Conservation (phyloP, 768 basidiomycete species). For the Hebeloma cylindrosporum region DNA sequence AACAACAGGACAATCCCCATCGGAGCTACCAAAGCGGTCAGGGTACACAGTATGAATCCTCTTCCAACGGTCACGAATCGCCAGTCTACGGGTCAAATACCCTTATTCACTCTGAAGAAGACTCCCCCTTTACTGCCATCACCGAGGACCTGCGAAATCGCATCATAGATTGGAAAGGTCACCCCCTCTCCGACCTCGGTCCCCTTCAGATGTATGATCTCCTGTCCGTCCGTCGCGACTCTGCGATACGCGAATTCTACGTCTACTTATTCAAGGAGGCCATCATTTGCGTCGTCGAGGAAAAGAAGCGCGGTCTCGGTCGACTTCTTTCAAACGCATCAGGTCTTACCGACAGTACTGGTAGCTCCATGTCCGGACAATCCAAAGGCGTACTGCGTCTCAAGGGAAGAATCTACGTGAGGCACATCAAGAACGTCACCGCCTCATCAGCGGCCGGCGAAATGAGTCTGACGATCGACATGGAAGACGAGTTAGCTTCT, state of each 20-base stretch:
- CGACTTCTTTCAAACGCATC: conserved; percentile 70
- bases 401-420: conserved; percentile 94
- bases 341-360: conserved; percentile 50
- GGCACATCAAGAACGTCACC: conserved; percentile 88
- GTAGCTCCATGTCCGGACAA: conserved; percentile 39
- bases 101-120: conserved; percentile 53
- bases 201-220: conserved; percentile 91
- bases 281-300: conserved; percentile 97
- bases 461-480: conserved; percentile 93
- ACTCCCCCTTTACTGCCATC: conserved; percentile 79
- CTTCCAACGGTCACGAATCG: conserved; percentile 34
- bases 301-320: conserved; percentile 82
- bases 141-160: conserved; percentile 87
- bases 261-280: conserved; percentile 98
- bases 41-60: conserved; percentile 32
- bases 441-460: conserved; percentile 78
- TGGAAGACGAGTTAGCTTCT: conserved; percentile 96
- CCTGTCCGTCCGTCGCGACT: conserved; percentile 83
- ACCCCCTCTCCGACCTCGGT: conserved; percentile 86
- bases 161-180: conserved; percentile 96
- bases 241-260: conserved; percentile 89
- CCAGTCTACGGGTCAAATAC: conserved; percentile 28
- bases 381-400: conserved; percentile 78
- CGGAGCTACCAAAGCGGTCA: conserved; percentile 30
- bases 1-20: conserved; percentile 26